Base-by-base conservation (phyloP, 805 yeast genomes). In the Grigorovia yakushimaensis region DNA sequence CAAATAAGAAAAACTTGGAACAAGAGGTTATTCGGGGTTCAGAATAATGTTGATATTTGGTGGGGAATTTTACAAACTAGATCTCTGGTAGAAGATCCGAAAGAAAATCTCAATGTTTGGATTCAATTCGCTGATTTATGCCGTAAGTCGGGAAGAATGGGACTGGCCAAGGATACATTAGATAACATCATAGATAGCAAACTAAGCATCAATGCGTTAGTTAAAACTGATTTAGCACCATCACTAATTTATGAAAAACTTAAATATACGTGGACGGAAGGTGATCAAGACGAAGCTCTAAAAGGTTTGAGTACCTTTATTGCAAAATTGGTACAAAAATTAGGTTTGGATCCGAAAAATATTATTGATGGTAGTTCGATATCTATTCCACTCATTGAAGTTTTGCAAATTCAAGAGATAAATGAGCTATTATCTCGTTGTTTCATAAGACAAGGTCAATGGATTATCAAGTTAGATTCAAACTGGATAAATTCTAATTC, bases 41-140 rank as follows among this genome's bases (percentile, higher is more conserved):
- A 93, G 67, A 76, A 93, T 56, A 93, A 93, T 67, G 98, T 93
- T 45, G 99, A 93, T 67, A 88, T 89, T n/a, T 93, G 99, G 98
- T 97, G 91, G 64, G 74, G 97, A 59, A 82, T 93, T 79, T 73
- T 93, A 50, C 86, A 89, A 62, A 96, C 91, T 1, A 75, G 98
- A 48, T 91, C 97, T 0, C 72, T 93, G 42, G 98, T 93, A 13
- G 85, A 93, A 41, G 83, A 84, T 53, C 99, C 98, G 2, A 87
- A 89, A 54, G 95, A 93, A 58, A 97, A 93, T 61, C 84, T 89
- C 93, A 93, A 86, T 46, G 87, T 89, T 78, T 88, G 98, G 96
- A 91, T 93, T 58, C 89, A 93, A 65, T 94, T 93, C 73, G 98
- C 98, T 19, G 93, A 93, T 59, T 71, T 93, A 49, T 88, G 98